Base-by-base conservation (phyloP, 257 asterid species). In the Plectranthus barbatus region DNA sequence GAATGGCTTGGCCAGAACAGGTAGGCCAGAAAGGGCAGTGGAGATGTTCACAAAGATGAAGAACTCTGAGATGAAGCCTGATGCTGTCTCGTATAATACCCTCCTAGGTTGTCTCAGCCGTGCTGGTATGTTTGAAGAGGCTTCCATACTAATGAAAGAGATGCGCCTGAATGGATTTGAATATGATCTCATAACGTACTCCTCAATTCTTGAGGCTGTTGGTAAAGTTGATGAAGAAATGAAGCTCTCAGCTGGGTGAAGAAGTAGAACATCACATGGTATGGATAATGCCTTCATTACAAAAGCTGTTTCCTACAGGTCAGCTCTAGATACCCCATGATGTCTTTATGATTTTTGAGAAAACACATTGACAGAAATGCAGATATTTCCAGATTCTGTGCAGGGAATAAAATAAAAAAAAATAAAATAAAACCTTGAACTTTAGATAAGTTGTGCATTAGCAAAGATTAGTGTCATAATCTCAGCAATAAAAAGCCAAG, bases 121-220 rank as follows among this genome's bases (percentile, higher is more conserved):
- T 46, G 78, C 83, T 21, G 88, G 88, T 37, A 77, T 77, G 86
- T 77, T 83, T 45, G 88, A 83, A 57, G 88, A 83, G 69, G 85
- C 86, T 56, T 83, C 88, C 4, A 80, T 65, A 66, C 59, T 83
- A 21, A 83, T 83, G 88, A 72, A 73, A 53, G 86, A 83, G 80
- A 83, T 83, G 88, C 68, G 51, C 2, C 36, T 48, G 53, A 72
- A 64, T 56, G 86, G 88, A 12, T 82, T 74, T 36, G 85, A 82
- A 37, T 82, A 82, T 66, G 84, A 82, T 64, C 29, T 26, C 37
- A 74, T 82, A 39, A 82, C 88, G 1, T 82, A 82, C 62, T 76
- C 88, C 5, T 82, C 85, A 4, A 79, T 82, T 62, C 83, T 82
- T 18, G 88, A 82, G 60, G 88, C 88, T 51, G 84, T 81, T 51